A percentile compares a stretch with the other conserved stretches of the same genome.
Evolutionary conservation across 169 alveolate species (phyloP).

Genomic region (Eimeria acervulina): DNA sequence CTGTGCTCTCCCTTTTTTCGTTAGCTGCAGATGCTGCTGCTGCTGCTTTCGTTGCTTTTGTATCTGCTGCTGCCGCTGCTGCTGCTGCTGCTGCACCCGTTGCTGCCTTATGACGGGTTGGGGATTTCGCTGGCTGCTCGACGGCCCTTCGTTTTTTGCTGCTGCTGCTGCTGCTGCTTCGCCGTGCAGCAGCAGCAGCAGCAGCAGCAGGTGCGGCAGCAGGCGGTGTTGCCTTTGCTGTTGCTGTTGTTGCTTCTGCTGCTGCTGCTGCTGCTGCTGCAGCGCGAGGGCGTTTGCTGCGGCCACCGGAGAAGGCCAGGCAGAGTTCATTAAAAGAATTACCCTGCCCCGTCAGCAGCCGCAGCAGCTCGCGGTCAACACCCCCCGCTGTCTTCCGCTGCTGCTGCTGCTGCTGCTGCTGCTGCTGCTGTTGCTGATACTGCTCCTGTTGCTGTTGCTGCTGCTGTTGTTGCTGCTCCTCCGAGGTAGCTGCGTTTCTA

Average conservation of each 20-base stretch:
- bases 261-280: constrained; percentile 30
- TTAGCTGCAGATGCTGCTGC: constrained; percentile 25
- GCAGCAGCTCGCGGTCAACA: constrained; percentile 27
- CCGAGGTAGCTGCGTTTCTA: background rate
- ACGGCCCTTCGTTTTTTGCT: background rate
- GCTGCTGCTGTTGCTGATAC: background rate
- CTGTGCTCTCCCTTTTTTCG: no score
- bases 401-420: background rate
- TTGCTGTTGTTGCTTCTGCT: constrained; percentile 8
- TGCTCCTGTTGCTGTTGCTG: background rate
- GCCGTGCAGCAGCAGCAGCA: background rate
- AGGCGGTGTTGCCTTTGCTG: background rate
- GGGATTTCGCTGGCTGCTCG: background rate
- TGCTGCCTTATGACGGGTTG: background rate
- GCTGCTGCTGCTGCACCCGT: no score
- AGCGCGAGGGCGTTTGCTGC: background rate
- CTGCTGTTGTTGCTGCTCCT: background rate
- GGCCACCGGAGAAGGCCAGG: constrained; percentile 11
- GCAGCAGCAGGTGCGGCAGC: constrained; percentile 16
- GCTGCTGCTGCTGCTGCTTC: background rate
- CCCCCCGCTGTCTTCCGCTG: constrained; percentile 10
- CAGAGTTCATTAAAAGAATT: constrained; percentile 58
- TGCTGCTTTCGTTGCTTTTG: background rate
- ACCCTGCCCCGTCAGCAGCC: constrained; percentile 42
- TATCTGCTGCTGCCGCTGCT: background rate